Evolutionary conservation across 164 flowering plant species (phyloP).

Genomic region (Hamamelis virginiana): DNA sequence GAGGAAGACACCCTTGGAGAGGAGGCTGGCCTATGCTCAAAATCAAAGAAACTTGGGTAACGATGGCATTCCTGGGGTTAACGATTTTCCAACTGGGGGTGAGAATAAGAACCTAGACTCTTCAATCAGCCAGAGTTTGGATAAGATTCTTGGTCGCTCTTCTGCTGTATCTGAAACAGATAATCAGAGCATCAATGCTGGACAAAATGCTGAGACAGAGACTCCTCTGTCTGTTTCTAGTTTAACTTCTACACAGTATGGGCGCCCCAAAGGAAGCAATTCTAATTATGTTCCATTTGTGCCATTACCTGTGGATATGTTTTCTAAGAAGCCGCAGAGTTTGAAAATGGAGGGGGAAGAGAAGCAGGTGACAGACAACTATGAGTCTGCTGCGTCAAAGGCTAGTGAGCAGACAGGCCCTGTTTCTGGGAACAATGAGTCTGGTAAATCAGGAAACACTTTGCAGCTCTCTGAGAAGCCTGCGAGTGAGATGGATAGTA

Average conservation of each 20-base stretch:
- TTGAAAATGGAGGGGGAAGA: constrained; percentile 15
- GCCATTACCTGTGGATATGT: constrained; percentile 69
- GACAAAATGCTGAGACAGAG: constrained; percentile 12
- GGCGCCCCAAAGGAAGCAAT: constrained; percentile 24
- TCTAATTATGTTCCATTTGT: constrained; percentile 64
- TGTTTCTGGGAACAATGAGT: constrained; percentile 10
- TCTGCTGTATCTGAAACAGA: constrained; percentile 28
- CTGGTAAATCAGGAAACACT: constrained; percentile 16
- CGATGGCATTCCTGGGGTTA: constrained; percentile 29
- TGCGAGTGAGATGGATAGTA: constrained; percentile 21
- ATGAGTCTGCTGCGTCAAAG: constrained; percentile 14
- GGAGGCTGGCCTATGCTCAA: constrained; percentile 54
- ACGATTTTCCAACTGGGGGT: constrained; percentile 14
- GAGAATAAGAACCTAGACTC: constrained; percentile 18
- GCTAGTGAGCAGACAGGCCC: constrained; percentile 11
- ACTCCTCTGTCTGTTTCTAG: constrained; percentile 5
- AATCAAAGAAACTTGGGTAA: constrained; percentile 34
- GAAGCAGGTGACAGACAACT: not conserved
- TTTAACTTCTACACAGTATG: constrained; percentile 19
- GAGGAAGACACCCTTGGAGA: constrained; percentile 69
- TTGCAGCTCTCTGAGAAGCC: constrained; percentile 26
- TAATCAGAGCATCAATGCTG: constrained; percentile 6
- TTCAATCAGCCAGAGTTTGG: constrained; percentile 32
- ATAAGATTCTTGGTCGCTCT: constrained; percentile 42
- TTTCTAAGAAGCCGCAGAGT: constrained; percentile 45